phyloP scores from a whole-genome alignment of 2,329 filamentous ascomycete genomes.

The Diaporthe sp. region DNA sequence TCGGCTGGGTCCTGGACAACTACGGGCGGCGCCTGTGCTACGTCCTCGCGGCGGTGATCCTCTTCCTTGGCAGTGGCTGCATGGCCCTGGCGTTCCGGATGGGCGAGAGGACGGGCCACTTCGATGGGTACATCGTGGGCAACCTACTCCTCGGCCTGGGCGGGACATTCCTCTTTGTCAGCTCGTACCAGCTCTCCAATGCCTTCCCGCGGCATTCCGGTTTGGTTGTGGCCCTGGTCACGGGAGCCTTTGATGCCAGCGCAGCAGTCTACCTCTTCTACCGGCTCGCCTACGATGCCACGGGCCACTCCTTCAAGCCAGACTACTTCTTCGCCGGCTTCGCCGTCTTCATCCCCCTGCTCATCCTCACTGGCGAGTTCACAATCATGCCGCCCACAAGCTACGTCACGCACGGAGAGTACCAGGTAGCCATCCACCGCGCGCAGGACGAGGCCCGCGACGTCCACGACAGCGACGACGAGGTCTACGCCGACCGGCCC shows the following conservation, averaged over 20 bases:
- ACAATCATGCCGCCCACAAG: constrained; percentile 56
- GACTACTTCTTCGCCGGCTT: constrained; percentile 56
- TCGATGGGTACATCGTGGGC: constrained; percentile 72
- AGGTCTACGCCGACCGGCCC: constrained; percentile 59
- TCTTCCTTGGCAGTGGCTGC: constrained; percentile 71
- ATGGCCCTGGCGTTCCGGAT: constrained; percentile 47
- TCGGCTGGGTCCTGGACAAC: constrained; percentile 76
- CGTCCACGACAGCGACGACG: constrained; percentile 68
- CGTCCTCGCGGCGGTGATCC: constrained; percentile 70
- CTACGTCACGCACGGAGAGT: constrained; percentile 56
- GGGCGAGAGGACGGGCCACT: constrained; percentile 45
- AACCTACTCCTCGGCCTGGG: constrained; percentile 74
- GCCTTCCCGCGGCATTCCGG: constrained; percentile 73
- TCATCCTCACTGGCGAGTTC: constrained; percentile 55
- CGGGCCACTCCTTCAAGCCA: constrained; percentile 51
- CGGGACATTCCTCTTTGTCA: constrained; percentile 75
- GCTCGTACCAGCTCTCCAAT: constrained; percentile 76
- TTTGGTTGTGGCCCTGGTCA: constrained; percentile 72
- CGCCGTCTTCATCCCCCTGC: constrained; percentile 54
- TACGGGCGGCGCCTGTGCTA: constrained; percentile 76
- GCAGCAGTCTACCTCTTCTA: constrained; percentile 74
- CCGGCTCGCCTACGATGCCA: constrained; percentile 66
- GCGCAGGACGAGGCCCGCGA: constrained; percentile 55
- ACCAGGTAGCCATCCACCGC: constrained; percentile 57
- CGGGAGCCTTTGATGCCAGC: constrained; percentile 75